phyloP scores from a whole-genome alignment of 139 green algal genomes.

The Closterium sp. region DNA sequence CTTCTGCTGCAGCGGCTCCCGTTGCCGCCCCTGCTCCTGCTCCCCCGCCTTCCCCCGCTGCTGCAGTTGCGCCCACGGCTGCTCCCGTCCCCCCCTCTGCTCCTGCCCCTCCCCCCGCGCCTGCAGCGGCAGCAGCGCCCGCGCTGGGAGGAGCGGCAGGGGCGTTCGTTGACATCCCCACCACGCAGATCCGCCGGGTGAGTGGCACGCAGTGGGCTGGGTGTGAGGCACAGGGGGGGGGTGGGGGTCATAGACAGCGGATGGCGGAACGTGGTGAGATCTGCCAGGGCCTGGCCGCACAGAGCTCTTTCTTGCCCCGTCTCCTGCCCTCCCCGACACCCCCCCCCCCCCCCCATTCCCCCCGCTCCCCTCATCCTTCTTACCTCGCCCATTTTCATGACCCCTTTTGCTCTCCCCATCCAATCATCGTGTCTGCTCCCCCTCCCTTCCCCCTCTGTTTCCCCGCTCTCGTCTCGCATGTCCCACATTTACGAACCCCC shows the following conservation, averaged over 20 bases:
- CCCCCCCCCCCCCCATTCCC: no score
- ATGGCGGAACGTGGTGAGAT: no score
- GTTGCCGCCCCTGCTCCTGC: background rate
- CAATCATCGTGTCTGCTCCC: background rate
- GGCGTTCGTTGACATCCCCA: constrained; percentile 31
- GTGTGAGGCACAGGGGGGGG: background rate
- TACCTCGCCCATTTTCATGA: no score
- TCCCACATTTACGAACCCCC: background rate
- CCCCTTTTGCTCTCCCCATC: background rate
- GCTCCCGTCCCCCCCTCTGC: background rate
- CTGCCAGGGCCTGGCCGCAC: no score
- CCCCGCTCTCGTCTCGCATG: background rate
- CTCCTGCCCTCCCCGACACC: background rate
- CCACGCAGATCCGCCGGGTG: constrained; percentile 37
- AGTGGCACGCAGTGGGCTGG: background rate
- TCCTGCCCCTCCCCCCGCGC: background rate
- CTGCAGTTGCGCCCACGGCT: background rate
- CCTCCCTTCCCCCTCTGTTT: background rate
- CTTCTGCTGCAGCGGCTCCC: background rate
- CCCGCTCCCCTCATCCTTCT: no score
- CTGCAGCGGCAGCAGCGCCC: background rate
- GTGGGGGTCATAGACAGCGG: background rate
- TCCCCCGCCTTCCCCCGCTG: background rate
- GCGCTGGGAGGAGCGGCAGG: background rate
- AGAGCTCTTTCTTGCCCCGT: background rate